Conservation (phyloP, 192 early-diverging fungal genomes). For the Mortierella alpina region DNA sequence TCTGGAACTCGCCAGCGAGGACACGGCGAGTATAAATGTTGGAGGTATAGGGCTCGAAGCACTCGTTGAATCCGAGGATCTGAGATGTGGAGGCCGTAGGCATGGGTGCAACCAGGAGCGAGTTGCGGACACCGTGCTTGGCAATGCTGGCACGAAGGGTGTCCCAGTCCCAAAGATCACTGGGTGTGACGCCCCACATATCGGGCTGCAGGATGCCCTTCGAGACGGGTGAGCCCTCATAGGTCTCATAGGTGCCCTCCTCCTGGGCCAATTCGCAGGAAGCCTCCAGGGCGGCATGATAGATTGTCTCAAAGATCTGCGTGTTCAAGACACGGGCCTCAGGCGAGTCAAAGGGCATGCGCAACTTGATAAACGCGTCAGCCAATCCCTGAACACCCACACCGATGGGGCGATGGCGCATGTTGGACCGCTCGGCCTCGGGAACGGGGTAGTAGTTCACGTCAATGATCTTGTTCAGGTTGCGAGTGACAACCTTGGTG, state of each 20-base stretch:
- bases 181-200: constrained; percentile 87
- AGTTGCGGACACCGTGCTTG: constrained; percentile 92
- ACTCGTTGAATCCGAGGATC: constrained; percentile 98
- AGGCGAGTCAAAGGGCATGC: constrained; percentile 90
- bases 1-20: constrained; percentile 96
- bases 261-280: constrained; percentile 89
- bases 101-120: constrained; percentile 95
- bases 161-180: constrained; percentile 93
- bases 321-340: constrained; percentile 87
- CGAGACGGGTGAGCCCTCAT: constrained; percentile 86
- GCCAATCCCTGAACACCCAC: constrained; percentile 97
- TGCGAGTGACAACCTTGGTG: constrained; percentile 87
- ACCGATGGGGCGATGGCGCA: constrained; percentile 94
- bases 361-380: constrained; percentile 97
- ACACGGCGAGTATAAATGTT: constrained; percentile 99
- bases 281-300: constrained; percentile 92
- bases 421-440: constrained; percentile 88
- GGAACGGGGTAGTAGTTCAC: constrained; percentile 95
- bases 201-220: constrained; percentile 94
- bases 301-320: constrained; percentile 96
- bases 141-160: constrained; percentile 82
- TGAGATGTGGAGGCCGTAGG: constrained; percentile 97
- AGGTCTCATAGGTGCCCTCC: constrained; percentile 88
- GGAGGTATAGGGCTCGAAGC: constrained; percentile 91
- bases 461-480: constrained; percentile 98